These are phyloP conservation scores for Alternaria arborescens DNA, from an alignment of 2,329 filamentous ascomycete species.

Conservation along the genomic window DNA sequence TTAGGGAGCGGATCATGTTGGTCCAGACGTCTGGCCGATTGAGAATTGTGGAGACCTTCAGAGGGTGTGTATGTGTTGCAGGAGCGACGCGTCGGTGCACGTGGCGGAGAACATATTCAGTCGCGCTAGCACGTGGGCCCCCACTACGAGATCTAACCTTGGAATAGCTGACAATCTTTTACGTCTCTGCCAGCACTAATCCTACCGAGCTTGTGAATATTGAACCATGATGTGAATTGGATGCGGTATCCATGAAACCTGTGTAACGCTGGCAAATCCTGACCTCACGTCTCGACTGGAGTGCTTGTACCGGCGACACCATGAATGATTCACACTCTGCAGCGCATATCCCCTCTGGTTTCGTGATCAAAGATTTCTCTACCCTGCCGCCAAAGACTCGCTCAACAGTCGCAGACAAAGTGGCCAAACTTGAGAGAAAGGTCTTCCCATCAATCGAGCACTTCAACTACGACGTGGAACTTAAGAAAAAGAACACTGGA, in stretches of 20 bases:
- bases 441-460: constrained; percentile 61
- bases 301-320: not conserved
- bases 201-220: not conserved
- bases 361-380: constrained; percentile 24
- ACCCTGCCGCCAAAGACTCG: constrained; percentile 33
- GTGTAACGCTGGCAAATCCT: not conserved
- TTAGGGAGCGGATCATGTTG: constrained; percentile 11
- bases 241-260: not conserved
- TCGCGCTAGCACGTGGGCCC: constrained; percentile 33
- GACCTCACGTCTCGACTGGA: not conserved
- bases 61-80: not conserved
- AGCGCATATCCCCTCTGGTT: constrained; percentile 12
- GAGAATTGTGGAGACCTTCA: not conserved
- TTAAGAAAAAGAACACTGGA: constrained; percentile 60
- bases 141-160: not conserved
- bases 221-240: not conserved
- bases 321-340: constrained; percentile 10
- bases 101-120: constrained; percentile 5
- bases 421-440: constrained; percentile 57
- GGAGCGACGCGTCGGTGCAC: constrained; percentile 17
- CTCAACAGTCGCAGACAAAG: constrained; percentile 24
- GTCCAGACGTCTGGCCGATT: not conserved
- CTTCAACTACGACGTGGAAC: constrained; percentile 58
- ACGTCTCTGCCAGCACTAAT: not conserved
- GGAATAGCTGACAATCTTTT: not conserved